phyloP scores from a whole-genome alignment of 2,329 filamentous ascomycete species.

The Metarhizium rileyi region DNA sequence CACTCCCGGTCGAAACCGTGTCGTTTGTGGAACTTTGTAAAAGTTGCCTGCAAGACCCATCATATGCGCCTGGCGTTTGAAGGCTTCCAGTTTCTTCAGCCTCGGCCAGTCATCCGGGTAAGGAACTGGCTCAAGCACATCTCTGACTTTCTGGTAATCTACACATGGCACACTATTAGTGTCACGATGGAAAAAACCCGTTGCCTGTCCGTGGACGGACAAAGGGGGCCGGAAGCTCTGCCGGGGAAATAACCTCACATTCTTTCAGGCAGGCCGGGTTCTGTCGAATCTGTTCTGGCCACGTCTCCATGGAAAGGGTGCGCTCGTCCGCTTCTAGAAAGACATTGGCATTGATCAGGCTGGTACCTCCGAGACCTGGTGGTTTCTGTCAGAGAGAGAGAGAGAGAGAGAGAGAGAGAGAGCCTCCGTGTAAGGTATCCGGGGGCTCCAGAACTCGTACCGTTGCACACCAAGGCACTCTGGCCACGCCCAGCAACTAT shows the following conservation, averaged over 20 bases:
- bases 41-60: constrained; percentile 44
- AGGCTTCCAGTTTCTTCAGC: constrained; percentile 46
- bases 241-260: constrained; percentile 37
- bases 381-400: constrained; percentile 6
- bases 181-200: no score
- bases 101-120: constrained; percentile 50
- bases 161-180: no score
- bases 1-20: constrained; percentile 48
- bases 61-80: constrained; percentile 45
- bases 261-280: constrained; percentile 28
- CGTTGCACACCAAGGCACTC: constrained; percentile 51
- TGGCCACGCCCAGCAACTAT: constrained; percentile 53
- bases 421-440: no score
- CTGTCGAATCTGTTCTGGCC: constrained; percentile 48
- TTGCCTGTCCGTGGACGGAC: no score
- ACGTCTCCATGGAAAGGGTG: constrained; percentile 42
- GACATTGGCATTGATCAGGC: constrained; percentile 58
- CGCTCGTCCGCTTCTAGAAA: constrained; percentile 50
- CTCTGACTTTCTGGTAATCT: constrained; percentile 48
- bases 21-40: constrained; percentile 49
- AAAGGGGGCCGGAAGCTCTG: no score
- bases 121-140: constrained; percentile 46
- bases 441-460: constrained; percentile 18
- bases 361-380: constrained; percentile 50
- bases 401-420: neutral